Base-by-base conservation (phyloP, 179 eudicot species). In the Nepenthes alata region DNA sequence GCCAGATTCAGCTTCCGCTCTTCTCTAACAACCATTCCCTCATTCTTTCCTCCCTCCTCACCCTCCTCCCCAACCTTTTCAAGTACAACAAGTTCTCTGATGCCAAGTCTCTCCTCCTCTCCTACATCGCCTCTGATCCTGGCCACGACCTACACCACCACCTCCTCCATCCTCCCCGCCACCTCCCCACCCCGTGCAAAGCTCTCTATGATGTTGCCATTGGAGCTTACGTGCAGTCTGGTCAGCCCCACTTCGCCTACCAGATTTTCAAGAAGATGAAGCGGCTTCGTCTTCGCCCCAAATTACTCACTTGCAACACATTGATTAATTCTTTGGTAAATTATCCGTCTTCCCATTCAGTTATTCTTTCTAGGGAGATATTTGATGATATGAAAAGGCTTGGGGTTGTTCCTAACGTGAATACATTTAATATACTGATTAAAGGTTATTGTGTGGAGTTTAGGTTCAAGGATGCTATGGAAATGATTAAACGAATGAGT, bases 201-300 rank as follows among this genome's bases (percentile, higher is more conserved):
- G 75, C 90, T 63, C 75, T 89, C 2, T 67, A 72, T 2, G 87
- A 89, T 70, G 79, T 85, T 8, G 72, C 85, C 14, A 63, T 84
- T 5, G 74, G 80, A 0, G 79, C 86, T 0, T 84, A 85, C 47
- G 71, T 78, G 35, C 80, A 77, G 1, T 63, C 45, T n/a, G 81
- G 84, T 0, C 71, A 62, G 11, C 85, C 87, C 36, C 80, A 83
- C 35, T 75, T 78, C 16, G 93, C 81, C 16, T 15, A 76, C 2
- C 78, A 76, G 6, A 48, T 90, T 35, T 87, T 90, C 72, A 80
- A 82, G 68, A 75, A 70, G 63, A 90, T 90, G 97, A 81, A 78
- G 66, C 78, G 82, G 12, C 74, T 66, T 6, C 64, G 52, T 8
- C 57, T 76, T 5, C 56, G 61, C 2, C 95, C 93, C 3, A 81